Percentiles rank a stretch among this genome's conserved stretches.
Conservation (phyloP, 768 basidiomycete genomes). For the Auricularia heimuer region DNA sequence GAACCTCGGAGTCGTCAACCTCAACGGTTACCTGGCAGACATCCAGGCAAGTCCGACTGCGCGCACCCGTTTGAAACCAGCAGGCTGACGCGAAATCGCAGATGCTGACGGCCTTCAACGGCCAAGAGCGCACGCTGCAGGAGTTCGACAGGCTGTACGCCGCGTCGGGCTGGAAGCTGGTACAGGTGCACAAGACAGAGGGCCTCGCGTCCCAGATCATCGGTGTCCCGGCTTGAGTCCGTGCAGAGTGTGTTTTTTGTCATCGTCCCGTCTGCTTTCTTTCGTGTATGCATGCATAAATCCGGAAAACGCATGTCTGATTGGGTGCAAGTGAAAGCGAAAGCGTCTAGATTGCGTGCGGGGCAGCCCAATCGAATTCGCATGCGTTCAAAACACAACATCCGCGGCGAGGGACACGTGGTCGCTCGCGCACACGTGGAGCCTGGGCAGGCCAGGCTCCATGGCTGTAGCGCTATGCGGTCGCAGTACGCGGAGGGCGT, state of each 20-base stretch:
- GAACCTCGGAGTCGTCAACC: slow-evolving; percentile 15
- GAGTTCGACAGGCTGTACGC: slow-evolving; percentile 11
- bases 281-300: background rate
- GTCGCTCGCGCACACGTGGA: slow-evolving; percentile 74
- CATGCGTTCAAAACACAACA: slow-evolving; percentile 20
- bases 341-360: too few species aligned
- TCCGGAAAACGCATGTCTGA: too few species aligned
- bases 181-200: slow-evolving; percentile 4
- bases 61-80: background rate
- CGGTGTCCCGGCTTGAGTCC: background rate
- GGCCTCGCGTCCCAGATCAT: slow-evolving; percentile 1
- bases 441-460: slow-evolving; percentile 66
- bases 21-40: slow-evolving; percentile 15
- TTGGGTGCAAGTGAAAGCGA: too few species aligned
- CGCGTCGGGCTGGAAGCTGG: slow-evolving; percentile 21
- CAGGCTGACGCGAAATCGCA: slow-evolving; percentile 6
- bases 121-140: slow-evolving; percentile 22
- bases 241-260: background rate
- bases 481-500: slow-evolving; percentile 42
- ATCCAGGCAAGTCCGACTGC: background rate
- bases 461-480: slow-evolving; percentile 53
- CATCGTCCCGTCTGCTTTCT: background rate
- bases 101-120: slow-evolving; percentile 23
- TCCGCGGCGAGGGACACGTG: slow-evolving; percentile 74
- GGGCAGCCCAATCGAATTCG: too few species aligned